phyloP scores from a whole-genome alignment of 768 basidiomycete species.

The Russula compacta region DNA sequence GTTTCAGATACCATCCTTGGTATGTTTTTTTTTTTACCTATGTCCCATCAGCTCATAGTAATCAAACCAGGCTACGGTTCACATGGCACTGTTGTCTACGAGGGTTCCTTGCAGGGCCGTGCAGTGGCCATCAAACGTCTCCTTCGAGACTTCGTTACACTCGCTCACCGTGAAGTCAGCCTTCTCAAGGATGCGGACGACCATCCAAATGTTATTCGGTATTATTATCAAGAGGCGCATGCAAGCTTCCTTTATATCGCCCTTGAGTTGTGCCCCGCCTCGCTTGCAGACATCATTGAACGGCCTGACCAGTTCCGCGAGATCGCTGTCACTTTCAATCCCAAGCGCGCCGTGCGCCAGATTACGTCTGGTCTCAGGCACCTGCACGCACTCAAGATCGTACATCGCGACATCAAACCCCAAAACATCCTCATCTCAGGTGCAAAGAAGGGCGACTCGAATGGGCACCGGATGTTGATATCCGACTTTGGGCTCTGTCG shows the following conservation, averaged over 20 bases:
- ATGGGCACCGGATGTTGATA: conserved; percentile 72
- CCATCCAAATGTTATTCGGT: conserved; percentile 96
- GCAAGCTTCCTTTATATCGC: conserved; percentile 96
- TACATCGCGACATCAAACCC: conserved; percentile 98
- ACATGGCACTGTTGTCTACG: conserved; percentile 92
- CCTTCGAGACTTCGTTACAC: conserved; percentile 88
- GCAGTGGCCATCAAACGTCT: conserved; percentile 98
- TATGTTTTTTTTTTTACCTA: conserved; percentile 27
- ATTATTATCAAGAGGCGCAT: conserved; percentile 94
- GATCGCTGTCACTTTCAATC: conserved; percentile 68
- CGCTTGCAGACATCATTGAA: conserved; percentile 81
- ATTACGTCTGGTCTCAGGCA: conserved; percentile 84
- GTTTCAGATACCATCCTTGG: conserved; percentile 73
- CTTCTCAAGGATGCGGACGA: conserved; percentile 96
- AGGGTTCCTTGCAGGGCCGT: conserved; percentile 92
- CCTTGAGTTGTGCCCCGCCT: conserved; percentile 87
- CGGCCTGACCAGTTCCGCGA: conserved; percentile 71
- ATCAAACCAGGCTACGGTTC: conserved; percentile 75
- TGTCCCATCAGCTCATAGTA: conserved; percentile 1
- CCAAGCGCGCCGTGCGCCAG: conserved; percentile 81
- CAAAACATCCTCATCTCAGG: conserved; percentile 90
- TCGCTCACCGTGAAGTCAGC: conserved; percentile 88
- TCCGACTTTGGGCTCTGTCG: conserved; percentile 98
- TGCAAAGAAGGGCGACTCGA: conserved; percentile 44
- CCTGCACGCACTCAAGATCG: conserved; percentile 86